A percentile compares a stretch with the other conserved stretches of the same genome.
Evolutionary conservation across 768 basidiomycete genomes (phyloP).

Genomic region (Vishniacozyma victoriae): DNA sequence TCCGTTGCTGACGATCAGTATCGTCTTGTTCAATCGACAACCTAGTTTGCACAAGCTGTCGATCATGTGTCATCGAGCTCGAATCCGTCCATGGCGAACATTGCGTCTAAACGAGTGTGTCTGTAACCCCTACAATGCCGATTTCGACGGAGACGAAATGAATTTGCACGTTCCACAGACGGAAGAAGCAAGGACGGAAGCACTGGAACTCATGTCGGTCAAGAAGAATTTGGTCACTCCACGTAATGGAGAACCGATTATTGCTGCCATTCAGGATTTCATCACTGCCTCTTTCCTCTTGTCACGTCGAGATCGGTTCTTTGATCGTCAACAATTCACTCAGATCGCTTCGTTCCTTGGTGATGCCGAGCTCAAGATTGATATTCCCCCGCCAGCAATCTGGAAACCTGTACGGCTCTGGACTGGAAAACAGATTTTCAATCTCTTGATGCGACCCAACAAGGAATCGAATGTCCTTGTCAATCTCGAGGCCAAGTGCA

Average conservation of each 20-base stretch:
- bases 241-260: conserved; percentile 96
- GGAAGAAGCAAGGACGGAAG: conserved; percentile 95
- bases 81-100: conserved; percentile 90
- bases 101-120: conserved; percentile 98
- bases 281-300: conserved; percentile 97
- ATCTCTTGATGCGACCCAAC: conserved; percentile 92
- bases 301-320: conserved; percentile 85
- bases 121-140: conserved; percentile 97
- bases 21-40: conserved; percentile 96
- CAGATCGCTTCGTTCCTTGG: conserved; percentile 93
- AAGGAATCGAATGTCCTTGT: conserved; percentile 72
- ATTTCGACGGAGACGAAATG: conserved; percentile 99
- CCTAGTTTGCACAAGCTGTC: conserved; percentile 98
- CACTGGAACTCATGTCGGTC: conserved; percentile 92
- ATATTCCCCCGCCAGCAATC: conserved; percentile 90
- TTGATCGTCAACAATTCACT: conserved; percentile 88
- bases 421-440: conserved; percentile 99
- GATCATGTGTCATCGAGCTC: conserved; percentile 94
- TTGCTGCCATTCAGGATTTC: conserved; percentile 98
- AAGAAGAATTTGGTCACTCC: conserved; percentile 97
- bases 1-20: conserved; percentile 46
- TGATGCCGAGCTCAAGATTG: conserved; percentile 85
- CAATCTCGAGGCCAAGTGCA: conserved; percentile 93
- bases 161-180: conserved; percentile 99
- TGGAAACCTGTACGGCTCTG: conserved; percentile 87